Evolutionary conservation across 768 basidiomycete genomes (phyloP).

Genomic region (Phaffia australis): DNA sequence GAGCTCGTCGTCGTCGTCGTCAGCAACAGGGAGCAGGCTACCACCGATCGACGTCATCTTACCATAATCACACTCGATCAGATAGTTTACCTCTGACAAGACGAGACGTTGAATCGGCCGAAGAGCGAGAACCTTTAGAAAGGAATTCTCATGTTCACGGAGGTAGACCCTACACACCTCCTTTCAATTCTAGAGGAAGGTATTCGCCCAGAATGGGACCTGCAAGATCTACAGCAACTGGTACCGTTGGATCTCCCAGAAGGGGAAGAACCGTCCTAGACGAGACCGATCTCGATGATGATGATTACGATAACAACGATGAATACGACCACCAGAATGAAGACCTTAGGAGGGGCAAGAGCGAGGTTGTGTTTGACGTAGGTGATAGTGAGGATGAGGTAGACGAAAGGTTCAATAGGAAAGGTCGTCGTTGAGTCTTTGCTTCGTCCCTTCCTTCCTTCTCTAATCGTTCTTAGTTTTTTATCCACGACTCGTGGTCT

Average conservation of each 20-base stretch:
- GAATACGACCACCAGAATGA: not conserved
- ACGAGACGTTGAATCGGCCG: not conserved
- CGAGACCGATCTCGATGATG: not conserved
- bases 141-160: not conserved
- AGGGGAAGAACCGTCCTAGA: slow-evolving; percentile 3
- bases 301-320: not conserved
- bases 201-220: not conserved
- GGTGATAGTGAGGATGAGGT: slow-evolving; percentile 17
- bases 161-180: not conserved
- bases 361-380: slow-evolving; percentile 19
- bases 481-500: no score
- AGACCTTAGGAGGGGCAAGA: not conserved
- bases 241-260: not conserved
- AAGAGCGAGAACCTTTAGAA: not conserved
- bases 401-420: slow-evolving; percentile 2
- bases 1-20: slow-evolving; percentile 43
- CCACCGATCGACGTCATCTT: not conserved
- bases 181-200: not conserved
- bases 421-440: not conserved
- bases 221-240: not conserved
- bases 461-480: no score
- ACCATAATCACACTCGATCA: not conserved
- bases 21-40: slow-evolving; percentile 31
- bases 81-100: slow-evolving; percentile 16
- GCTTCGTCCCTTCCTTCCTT: no score